Evolutionary conservation across 495 filamentous ascomycete genomes (phyloP), one percentile per base, ranked within the genome.

Genomic region (Aspergillus ostianus): DNA sequence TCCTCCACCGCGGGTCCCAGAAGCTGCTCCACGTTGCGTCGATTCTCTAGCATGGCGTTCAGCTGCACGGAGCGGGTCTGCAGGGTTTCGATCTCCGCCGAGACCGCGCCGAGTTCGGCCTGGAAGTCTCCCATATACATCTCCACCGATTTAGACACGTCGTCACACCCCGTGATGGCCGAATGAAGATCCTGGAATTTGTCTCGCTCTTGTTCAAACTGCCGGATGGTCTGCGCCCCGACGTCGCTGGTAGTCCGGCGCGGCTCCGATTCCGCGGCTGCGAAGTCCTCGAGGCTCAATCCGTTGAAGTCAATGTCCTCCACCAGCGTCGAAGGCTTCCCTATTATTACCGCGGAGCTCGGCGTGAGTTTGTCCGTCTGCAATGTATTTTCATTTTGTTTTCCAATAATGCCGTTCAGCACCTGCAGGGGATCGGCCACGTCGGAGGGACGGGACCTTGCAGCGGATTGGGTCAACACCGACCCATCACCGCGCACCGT

Each of bases 1-100:
- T 96, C 92, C 67, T 98, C 95, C 52, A 98, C 90, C 6, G 93
- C 84, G 0, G 94, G 95, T 0, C 90, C 95, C 10, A 98, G 77
- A 1, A 90, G 77, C 70, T 90, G 92, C 73, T 98, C 94, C 8
- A 97, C 92, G 19, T 87, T 83, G 64, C 89, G 92, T 21, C 94
- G 80, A 65, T 98, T 98, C 66, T 93, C 89, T 32, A 98, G 75
- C 71, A 91, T 86, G n/a, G 87, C 84, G 63, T 93, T 97, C 60
- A 98, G 72, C 32, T 88, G 84, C 6, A 86, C 85, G 2, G 94
- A 98, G 18, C 92, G 86, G 32, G 87, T 85, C 71, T 98, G 94
- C 18, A 98, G 77, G 15, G 85, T 91, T 74, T 98, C 95, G 27
- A 98, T 98, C 67, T 98, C 94, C 4, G 90, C 86, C 9, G 94